phyloP scores from a whole-genome alignment of 768 basidiomycete species.

The Scleroderma bovista region DNA sequence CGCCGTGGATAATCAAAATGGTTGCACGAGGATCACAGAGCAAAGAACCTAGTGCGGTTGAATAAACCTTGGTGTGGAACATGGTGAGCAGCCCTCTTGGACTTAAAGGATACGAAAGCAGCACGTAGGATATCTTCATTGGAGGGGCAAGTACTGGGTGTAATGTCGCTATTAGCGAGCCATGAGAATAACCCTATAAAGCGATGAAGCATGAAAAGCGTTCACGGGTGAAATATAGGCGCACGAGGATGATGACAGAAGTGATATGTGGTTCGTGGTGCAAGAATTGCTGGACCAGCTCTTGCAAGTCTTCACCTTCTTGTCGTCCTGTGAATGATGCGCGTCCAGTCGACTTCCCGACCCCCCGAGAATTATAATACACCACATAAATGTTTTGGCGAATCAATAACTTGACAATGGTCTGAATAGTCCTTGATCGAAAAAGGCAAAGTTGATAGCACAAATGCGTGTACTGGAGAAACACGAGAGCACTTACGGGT shows the following conservation, averaged over 20 bases:
- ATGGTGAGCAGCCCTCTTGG: conserved; percentile 63
- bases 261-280: conserved; percentile 36
- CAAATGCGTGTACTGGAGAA: background rate
- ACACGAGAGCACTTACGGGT: conserved; percentile 50
- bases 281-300: conserved; percentile 52
- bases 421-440: conserved; percentile 31
- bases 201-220: background rate
- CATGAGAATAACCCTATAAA: conserved; percentile 79
- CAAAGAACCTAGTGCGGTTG: conserved; percentile 44
- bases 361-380: conserved; percentile 73
- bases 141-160: conserved; percentile 47
- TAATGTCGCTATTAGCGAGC: conserved; percentile 65
- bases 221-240: conserved; percentile 16
- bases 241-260: conserved; percentile 56
- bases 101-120: conserved; percentile 75
- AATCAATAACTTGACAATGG: conserved; percentile 40
- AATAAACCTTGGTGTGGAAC: conserved; percentile 56
- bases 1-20: conserved; percentile 63
- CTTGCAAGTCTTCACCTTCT: conserved; percentile 67
- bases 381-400: conserved; percentile 51
- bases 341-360: conserved; percentile 69
- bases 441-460: background rate
- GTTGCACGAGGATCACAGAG: conserved; percentile 40
- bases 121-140: conserved; percentile 56
- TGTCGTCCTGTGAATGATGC: conserved; percentile 64